Evolutionary conservation across 2,329 filamentous ascomycete genomes (phyloP).

Genomic region (Tympanopsis confertula): DNA sequence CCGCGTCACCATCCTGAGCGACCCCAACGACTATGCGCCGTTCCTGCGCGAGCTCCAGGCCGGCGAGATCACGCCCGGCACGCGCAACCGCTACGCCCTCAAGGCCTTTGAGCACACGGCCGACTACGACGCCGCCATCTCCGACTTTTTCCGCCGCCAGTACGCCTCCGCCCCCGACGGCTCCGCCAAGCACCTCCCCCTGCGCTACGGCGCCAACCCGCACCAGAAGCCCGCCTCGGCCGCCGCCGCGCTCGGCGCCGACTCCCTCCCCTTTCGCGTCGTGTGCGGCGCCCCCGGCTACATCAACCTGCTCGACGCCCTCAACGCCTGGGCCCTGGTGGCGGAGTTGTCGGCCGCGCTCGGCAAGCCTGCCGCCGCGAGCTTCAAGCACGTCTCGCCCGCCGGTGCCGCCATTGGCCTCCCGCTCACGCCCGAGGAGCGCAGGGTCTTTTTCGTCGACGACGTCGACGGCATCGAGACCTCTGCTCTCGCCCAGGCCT

Average conservation of each 20-base stretch:
- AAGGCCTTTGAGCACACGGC: slow-evolving; percentile 98
- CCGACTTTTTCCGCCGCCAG: slow-evolving; percentile 94
- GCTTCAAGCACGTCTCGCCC: slow-evolving; percentile 98
- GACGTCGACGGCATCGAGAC: slow-evolving; percentile 82
- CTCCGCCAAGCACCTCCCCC: slow-evolving; percentile 57
- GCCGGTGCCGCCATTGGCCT: slow-evolving; percentile 91
- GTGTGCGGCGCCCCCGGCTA: slow-evolving; percentile 83
- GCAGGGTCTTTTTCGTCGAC: slow-evolving; percentile 96
- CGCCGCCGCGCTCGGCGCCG: slow-evolving; percentile 64
- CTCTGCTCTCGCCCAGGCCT: slow-evolving; percentile 82
- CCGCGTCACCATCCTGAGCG: slow-evolving; percentile 88
- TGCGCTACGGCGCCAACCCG: slow-evolving; percentile 93
- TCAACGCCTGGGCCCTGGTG: slow-evolving; percentile 94
- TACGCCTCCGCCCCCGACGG: slow-evolving; percentile 70
- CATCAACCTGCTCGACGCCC: slow-evolving; percentile 90
- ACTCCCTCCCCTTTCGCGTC: slow-evolving; percentile 80
- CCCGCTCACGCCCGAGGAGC: slow-evolving; percentile 74
- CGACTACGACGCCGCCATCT: slow-evolving; percentile 89
- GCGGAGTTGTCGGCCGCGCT: slow-evolving; percentile 90
- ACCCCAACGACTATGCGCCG: slow-evolving; percentile 84
- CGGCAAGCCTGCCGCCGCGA: slow-evolving; percentile 79
- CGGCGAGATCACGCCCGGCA: slow-evolving; percentile 75
- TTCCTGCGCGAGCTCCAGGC: slow-evolving; percentile 84
- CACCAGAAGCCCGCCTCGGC: slow-evolving; percentile 83
- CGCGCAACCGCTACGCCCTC: slow-evolving; percentile 78